These are phyloP conservation scores for Acrodontium crateriforme DNA, from an alignment of 2,329 filamentous ascomycete genomes.

Conservation along the genomic window DNA sequence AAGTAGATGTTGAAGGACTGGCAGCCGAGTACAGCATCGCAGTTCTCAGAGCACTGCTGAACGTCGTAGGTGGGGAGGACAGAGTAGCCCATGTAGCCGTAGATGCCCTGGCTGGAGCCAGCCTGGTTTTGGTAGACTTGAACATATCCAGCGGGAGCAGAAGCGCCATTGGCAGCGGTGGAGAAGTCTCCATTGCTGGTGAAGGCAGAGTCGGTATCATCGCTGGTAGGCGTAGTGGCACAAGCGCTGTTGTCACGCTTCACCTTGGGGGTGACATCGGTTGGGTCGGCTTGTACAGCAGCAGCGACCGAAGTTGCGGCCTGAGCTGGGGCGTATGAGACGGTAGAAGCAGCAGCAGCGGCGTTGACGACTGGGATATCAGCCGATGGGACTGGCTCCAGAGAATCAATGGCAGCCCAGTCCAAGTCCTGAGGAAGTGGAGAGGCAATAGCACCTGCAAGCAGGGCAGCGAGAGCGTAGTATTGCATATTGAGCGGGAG, in stretches of 20 bases:
- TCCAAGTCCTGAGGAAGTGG: constrained; percentile 13
- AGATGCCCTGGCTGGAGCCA: constrained; percentile 7
- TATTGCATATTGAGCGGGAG: constrained; percentile 8
- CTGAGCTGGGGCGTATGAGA: constrained; percentile 5
- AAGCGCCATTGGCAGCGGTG: constrained; percentile 6
- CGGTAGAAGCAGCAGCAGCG: constrained; percentile 7
- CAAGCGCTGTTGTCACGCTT: constrained; percentile 6
- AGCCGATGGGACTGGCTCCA: constrained; percentile 5
- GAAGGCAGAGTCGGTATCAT: constrained; percentile 10
- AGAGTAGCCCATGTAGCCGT: constrained; percentile 16
- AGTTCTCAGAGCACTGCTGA: constrained; percentile 13
- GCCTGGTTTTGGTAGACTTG: constrained; percentile 9
- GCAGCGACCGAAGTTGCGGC: constrained; percentile 9
- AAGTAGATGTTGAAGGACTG: constrained; percentile 14
- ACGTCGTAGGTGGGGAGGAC: constrained; percentile 16
- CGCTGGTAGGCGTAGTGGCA: constrained; percentile 1
- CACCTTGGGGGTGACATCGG: constrained; percentile 8
- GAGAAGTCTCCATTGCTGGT: constrained; percentile 7
- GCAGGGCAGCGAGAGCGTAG: constrained; percentile 6
- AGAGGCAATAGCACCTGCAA: constrained; percentile 10
- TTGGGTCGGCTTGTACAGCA: constrained; percentile 9
- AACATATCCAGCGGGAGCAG: constrained; percentile 7
- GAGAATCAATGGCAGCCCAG: constrained; percentile 8
- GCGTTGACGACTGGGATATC: constrained; percentile 10
- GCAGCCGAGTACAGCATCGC: constrained; percentile 10